Evolutionary conservation across 2,329 filamentous ascomycete genomes (phyloP), one percentile per base, ranked within the genome.

Genomic region (Botrytis galanthina): DNA sequence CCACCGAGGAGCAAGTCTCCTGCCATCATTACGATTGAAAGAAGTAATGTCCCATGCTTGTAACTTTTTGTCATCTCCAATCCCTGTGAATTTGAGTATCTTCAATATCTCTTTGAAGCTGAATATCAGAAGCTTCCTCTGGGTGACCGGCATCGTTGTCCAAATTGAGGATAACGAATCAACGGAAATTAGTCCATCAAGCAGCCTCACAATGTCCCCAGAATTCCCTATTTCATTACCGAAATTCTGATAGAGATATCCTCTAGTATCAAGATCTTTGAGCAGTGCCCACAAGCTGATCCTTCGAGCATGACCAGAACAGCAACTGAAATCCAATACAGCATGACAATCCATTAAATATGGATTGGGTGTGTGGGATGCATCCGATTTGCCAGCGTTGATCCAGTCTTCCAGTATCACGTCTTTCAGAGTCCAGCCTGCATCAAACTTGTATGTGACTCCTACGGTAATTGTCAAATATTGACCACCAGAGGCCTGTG

Each of bases 1-100:
- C 51, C 54, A 70, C 22, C 26, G n/a, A 85, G 82, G 83, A n/a
- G 12, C 22, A 42, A 60, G 44, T 37, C 32, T 70, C n/a, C 67
- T 57, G 3, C 51, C 67, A 70, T 70, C 51, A 26, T n/a, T 32
- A 22, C 67, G 20, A 26, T 29, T 4, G 1, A 8, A 6, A 16
- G n/a, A 16, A 12, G 67, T 60, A 12, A 37, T n/a, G 12, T 70
- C 67, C 67, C 67, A 70, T 4, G 32, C 51, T 42, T 70, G 67
- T n/a, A 60, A n/a, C 7, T n/a, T 6, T 10, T 32, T 42, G 35
- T 60, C 29, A 4, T 70, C 37, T 35, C 67, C n/a, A 18, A 60
- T 16, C 32, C 67, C 67, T 4, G 51, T 70, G 10, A 14, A 70
- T 60, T 26, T 70, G 7, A 70, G 35, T 35, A 32, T 46, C 22